Conservation (phyloP, 345 rosid species). For the Arabis alpina region DNA sequence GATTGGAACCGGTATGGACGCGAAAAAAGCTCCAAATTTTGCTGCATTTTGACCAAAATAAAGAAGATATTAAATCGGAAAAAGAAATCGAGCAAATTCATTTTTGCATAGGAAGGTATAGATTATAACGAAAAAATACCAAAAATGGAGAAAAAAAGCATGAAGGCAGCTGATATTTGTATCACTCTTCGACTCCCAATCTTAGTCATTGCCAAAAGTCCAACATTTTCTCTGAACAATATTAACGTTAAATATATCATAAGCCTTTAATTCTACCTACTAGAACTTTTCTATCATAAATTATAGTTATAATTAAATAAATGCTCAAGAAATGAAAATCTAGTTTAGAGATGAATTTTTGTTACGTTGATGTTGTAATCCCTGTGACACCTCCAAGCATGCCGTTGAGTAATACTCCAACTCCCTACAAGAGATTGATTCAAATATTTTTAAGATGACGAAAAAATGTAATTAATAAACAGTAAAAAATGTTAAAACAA, state of each 20-base stretch:
- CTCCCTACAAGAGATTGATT: conserved; percentile 53
- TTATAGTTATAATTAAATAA: not conserved
- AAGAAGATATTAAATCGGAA: not conserved
- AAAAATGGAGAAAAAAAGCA: conserved; percentile 74
- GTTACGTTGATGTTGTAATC: conserved; percentile 69
- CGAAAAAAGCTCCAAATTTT: conserved; percentile 70
- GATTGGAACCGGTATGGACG: conserved; percentile 69
- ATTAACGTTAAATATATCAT: conserved; percentile 8
- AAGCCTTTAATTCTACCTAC: not conserved
- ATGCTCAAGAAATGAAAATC: not conserved
- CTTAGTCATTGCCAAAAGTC: conserved; percentile 70
- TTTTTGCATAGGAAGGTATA: not conserved
- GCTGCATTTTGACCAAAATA: conserved; percentile 45
- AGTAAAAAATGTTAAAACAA: not conserved
- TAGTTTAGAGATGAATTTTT: conserved; percentile 19
- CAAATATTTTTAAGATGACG: not conserved
- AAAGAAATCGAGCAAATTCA: not conserved
- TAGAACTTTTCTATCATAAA: not conserved
- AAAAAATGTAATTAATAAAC: not conserved
- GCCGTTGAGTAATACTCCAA: conserved; percentile 62
- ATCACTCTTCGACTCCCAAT: conserved; percentile 81
- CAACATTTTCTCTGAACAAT: conserved; percentile 68
- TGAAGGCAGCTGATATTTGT: conserved; percentile 75
- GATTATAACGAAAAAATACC: conserved; percentile 42
- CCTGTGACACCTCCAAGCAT: conserved; percentile 63